Base-by-base conservation (phyloP, 306 rosid species). In the Calophaca sinica region DNA sequence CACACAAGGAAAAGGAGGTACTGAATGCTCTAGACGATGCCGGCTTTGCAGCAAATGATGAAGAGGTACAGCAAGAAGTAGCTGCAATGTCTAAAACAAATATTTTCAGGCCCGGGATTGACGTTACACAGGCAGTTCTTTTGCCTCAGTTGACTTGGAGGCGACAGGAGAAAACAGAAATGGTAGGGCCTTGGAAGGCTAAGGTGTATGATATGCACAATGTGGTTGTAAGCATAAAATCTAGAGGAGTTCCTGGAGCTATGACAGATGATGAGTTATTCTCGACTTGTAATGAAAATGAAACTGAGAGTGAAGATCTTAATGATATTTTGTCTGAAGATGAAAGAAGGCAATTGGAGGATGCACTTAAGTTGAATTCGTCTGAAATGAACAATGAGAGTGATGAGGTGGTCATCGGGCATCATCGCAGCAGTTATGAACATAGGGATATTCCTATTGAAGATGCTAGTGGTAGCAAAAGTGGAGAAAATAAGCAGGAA, bases 151-250 rank as follows among this genome's bases (percentile, higher is more conserved):
- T 92, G 85, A 92, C 96, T 35, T 96, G 99, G 99, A 87, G 99
- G 80, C 88, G 99, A 60, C 98, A 92, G 62, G 99, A 96, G 87
- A 96, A 72, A 75, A 85, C 89, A 5, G 99, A 96, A 85, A 82
- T 78, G 88, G 96, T 96, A 14, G 99, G 99, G 15, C 0, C 84
- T 36, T 96, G 99, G 99, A 96, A 81, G 81, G 97, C 98, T 28
- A 96, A 90, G 89, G 99, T 96, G 44, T 96, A 92, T 55, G 98
- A 96, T 77, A 96, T 96, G 97, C 98, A 96, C 81, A 90, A 90
- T 83, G 97, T 96, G 73, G 93, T 92, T 71, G 98, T 96, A 57
- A 92, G 98, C 84, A 87, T 96, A 70, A 96, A 92, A 74, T 96
- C 99, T 64, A 85, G 98, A 84, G 84, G 88, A 75, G 97, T 94